These are phyloP conservation scores for Fistulina hepatica DNA, from an alignment of 1,284 basidiomycete genomes.

Conservation along the genomic window DNA sequence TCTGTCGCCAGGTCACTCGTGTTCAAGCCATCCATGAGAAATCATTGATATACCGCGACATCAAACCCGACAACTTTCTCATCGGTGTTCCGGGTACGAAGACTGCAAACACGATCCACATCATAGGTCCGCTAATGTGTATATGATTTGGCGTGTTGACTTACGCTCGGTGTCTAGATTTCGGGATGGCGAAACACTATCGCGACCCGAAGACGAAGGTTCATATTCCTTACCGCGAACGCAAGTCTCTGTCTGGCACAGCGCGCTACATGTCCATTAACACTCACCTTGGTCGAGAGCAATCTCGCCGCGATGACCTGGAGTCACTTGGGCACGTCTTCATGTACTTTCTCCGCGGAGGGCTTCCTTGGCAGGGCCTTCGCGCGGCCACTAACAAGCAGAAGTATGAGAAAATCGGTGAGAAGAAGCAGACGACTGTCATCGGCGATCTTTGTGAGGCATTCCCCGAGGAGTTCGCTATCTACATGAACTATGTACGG, in stretches of 20 bases:
- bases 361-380: constrained; percentile 91
- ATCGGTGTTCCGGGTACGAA: constrained; percentile 93
- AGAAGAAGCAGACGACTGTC: constrained; percentile 93
- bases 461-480: constrained; percentile 94
- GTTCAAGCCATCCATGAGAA: constrained; percentile 98
- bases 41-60: constrained; percentile 97
- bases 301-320: constrained; percentile 85
- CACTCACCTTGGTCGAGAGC: constrained; percentile 90
- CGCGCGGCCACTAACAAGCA: constrained; percentile 96
- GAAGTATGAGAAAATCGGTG: constrained; percentile 96
- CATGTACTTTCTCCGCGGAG: constrained; percentile 94
- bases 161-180: constrained; percentile 44
- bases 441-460: constrained; percentile 93
- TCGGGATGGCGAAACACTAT: constrained; percentile 98
- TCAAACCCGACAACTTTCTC: constrained; percentile 98
- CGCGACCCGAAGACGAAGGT: constrained; percentile 96
- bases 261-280: constrained; percentile 99
- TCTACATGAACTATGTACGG: constrained; percentile 96
- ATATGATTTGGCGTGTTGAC: constrained; percentile 5
- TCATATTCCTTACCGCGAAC: constrained; percentile 97
- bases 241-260: constrained; percentile 95
- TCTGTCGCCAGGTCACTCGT: constrained; percentile 85
- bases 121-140: constrained; percentile 55
- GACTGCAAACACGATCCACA: constrained; percentile 82
- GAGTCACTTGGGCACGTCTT: constrained; percentile 96